Evolutionary conservation across 2,329 filamentous ascomycete species (phyloP).

Genomic region (Aspergillus sp.): DNA sequence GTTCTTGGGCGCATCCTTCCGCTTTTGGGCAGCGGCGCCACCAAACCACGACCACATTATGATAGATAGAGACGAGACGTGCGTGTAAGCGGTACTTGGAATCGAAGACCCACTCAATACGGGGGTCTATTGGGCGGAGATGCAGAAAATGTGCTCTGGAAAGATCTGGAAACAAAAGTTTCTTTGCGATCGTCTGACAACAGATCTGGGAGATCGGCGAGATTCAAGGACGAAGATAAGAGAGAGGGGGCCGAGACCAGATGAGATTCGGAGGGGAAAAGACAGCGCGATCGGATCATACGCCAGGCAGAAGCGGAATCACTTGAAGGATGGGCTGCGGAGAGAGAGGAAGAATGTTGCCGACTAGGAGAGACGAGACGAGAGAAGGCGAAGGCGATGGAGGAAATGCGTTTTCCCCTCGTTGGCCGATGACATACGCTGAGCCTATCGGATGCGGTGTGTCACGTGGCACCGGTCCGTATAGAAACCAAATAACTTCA

Average conservation of each 20-base stretch:
- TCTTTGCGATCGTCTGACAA: background rate
- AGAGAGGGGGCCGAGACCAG: slow-evolving; percentile 1
- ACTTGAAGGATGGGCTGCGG: background rate
- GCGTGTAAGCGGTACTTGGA: background rate
- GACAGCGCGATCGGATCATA: background rate
- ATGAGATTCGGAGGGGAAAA: background rate
- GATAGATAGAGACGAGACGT: background rate
- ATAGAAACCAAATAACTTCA: background rate
- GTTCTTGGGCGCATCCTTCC: slow-evolving; percentile 94
- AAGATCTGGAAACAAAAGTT: background rate
- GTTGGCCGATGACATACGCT: slow-evolving; percentile 37
- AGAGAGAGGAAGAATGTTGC: background rate
- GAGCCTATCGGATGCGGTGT: slow-evolving; percentile 26
- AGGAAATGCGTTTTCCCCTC: slow-evolving; percentile 28
- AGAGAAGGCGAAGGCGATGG: slow-evolving; percentile 3
- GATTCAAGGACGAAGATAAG: background rate
- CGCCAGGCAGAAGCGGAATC: background rate
- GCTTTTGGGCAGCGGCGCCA: slow-evolving; percentile 75
- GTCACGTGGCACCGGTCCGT: slow-evolving; percentile 31
- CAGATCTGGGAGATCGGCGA: background rate
- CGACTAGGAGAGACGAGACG: background rate
- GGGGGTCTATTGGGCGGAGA: background rate
- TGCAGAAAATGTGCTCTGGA: background rate
- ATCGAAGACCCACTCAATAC: background rate
- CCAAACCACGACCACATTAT: slow-evolving; percentile 88